Evolutionary conservation across 306 rosid genomes (phyloP).

Genomic region (Cucumis melo): DNA sequence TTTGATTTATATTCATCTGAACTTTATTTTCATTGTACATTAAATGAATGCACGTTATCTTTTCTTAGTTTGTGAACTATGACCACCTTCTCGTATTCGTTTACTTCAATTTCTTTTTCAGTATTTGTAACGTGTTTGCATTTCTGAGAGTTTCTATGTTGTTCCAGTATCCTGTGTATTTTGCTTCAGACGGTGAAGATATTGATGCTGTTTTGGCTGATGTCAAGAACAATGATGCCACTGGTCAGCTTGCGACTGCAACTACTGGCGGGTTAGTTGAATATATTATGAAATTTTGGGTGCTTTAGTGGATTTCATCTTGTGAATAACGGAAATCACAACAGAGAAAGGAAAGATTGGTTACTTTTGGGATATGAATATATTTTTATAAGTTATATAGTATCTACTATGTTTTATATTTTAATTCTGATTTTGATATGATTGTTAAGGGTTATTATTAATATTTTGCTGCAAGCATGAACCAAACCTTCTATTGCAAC

Average conservation of each 20-base stretch:
- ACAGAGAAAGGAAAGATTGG: background rate
- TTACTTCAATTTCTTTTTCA: background rate
- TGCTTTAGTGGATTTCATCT: background rate
- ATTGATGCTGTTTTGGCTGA: constrained; percentile 63
- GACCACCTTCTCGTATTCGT: background rate
- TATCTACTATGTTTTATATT: background rate
- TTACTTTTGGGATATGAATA: background rate
- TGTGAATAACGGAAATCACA: background rate
- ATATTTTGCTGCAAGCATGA: background rate
- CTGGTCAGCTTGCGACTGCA: constrained; percentile 97
- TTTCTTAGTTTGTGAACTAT: background rate
- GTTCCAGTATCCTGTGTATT: constrained; percentile 92
- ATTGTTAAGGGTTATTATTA: background rate
- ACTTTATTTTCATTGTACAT: background rate
- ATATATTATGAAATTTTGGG: background rate
- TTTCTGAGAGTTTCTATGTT: constrained; percentile 11
- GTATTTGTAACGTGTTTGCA: background rate
- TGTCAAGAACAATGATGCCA: constrained; percentile 76
- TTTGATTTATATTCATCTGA: background rate
- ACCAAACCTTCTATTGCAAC: background rate
- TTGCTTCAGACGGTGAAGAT: constrained; percentile 77
- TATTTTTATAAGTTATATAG: background rate
- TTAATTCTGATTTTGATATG: background rate
- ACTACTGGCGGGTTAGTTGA: constrained; percentile 91
- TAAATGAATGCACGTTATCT: background rate